These are phyloP conservation scores for Colletotrichum plurivorum DNA, from an alignment of 2,329 filamentous ascomycete genomes.

Conservation along the genomic window DNA sequence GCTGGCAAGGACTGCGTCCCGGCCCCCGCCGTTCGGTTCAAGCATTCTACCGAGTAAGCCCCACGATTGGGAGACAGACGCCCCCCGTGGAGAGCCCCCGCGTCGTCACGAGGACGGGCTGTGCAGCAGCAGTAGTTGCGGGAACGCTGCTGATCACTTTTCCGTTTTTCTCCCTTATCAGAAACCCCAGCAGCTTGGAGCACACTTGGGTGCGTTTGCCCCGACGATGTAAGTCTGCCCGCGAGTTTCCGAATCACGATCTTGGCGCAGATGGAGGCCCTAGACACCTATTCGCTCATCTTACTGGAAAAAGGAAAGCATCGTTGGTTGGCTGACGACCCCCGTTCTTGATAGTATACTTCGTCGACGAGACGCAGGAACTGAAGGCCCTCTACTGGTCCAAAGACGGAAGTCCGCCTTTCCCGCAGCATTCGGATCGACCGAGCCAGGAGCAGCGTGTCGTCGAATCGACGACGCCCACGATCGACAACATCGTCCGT, in stretches of 20 bases:
- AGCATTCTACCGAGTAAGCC: constrained; percentile 26
- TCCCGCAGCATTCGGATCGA: neutral
- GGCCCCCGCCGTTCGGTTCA: constrained; percentile 25
- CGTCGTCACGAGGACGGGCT: constrained; percentile 20
- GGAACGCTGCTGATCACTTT: constrained; percentile 26
- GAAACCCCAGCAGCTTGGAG: constrained; percentile 18
- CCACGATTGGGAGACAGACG: neutral
- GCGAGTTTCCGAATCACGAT: neutral
- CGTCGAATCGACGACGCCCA: neutral
- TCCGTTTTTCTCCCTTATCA: neutral
- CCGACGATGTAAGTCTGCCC: constrained; percentile 29
- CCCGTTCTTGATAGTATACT: constrained; percentile 14
- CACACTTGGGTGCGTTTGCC: constrained; percentile 31
- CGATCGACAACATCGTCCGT: neutral
- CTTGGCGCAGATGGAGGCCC: constrained; percentile 8
- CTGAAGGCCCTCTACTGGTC: constrained; percentile 35
- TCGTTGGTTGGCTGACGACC: constrained; percentile 7
- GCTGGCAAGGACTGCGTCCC: constrained; percentile 23
- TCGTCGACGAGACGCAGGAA: constrained; percentile 36
- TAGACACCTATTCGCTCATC: neutral
- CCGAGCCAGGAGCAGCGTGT: neutral
- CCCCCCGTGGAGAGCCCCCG: neutral
- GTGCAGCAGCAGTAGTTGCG: neutral
- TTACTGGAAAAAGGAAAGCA: neutral
- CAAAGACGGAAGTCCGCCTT: constrained; percentile 8